Conservation (phyloP, 371 early-diverging fungal species). For the Mortierella sp. region DNA sequence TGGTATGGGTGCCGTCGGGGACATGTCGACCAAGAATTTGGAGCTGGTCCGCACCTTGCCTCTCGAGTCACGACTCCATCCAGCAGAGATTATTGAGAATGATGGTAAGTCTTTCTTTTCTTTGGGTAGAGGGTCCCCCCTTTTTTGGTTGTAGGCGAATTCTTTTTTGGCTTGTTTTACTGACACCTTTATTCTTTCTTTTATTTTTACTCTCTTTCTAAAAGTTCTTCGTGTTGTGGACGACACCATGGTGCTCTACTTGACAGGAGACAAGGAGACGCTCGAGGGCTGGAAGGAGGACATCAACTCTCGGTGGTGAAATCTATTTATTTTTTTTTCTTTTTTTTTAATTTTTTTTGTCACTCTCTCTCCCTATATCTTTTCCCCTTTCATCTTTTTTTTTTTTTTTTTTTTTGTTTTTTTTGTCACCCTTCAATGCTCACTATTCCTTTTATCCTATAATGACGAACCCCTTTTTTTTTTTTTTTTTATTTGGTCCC, state of each 20-base stretch:
- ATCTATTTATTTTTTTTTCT: not conserved
- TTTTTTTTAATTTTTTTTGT: too few species aligned
- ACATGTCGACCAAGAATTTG: constrained; percentile 38
- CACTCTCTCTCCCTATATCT: too few species aligned
- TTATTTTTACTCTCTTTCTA: not conserved
- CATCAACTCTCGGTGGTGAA: constrained; percentile 46
- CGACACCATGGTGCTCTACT: constrained; percentile 39
- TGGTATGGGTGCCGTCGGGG: too few species aligned
- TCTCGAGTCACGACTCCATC: constrained; percentile 48
- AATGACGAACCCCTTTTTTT: too few species aligned
- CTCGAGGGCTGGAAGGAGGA: constrained; percentile 49
- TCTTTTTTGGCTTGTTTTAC: not conserved
- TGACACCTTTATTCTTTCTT: not conserved
- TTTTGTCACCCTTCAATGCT: too few species aligned
- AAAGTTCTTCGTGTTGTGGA: constrained; percentile 50
- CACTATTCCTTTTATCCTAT: too few species aligned
- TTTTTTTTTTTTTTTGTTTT: not conserved
- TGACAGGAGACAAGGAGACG: constrained; percentile 45
- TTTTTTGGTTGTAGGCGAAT: not conserved
- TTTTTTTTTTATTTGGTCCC: too few species aligned
- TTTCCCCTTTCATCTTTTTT: not conserved
- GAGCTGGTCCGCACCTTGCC: constrained; percentile 39
- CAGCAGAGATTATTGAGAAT: constrained; percentile 46
- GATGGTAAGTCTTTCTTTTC: constrained; percentile 33
- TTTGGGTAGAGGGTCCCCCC: too few species aligned